These are phyloP conservation scores for Pholiota conissans DNA, from an alignment of 768 basidiomycete species.

Conservation along the genomic window DNA sequence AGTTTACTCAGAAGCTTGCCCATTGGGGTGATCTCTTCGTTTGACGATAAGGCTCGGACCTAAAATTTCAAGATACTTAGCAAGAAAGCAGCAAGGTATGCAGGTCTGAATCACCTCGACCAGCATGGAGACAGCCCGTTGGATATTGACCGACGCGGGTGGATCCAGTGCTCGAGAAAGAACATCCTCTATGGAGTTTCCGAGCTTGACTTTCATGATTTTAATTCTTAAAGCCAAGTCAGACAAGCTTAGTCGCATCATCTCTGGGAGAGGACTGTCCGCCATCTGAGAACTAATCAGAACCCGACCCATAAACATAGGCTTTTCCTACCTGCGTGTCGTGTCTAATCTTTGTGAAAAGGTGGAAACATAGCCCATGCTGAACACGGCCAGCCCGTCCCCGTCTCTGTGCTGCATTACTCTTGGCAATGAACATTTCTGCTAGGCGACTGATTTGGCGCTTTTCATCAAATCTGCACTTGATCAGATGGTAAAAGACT, in stretches of 20 bases:
- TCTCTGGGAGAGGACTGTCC: conserved; percentile 91
- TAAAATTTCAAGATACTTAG: conserved; percentile 24
- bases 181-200: conserved; percentile 86
- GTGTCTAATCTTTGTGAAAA: conserved; percentile 87
- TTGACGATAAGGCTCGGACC: conserved; percentile 83
- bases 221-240: conserved; percentile 91
- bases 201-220: conserved; percentile 89
- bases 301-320: not conserved
- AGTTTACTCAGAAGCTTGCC: conserved; percentile 87
- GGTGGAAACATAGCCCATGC: conserved; percentile 88
- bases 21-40: conserved; percentile 94
- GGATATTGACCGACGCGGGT: conserved; percentile 81
- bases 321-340: conserved; percentile 62
- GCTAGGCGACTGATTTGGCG: conserved; percentile 90
- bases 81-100: not conserved
- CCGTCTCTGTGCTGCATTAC: conserved; percentile 87
- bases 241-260: conserved; percentile 89
- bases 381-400: conserved; percentile 93
- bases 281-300: conserved; percentile 56
- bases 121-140: conserved; percentile 86
- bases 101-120: conserved; percentile 60
- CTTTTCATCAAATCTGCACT: conserved; percentile 88
- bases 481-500: not conserved
- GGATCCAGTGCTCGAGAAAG: conserved; percentile 88
- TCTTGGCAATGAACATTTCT: conserved; percentile 89